Base-by-base conservation (phyloP, 1,139 yeast genomes). In the Zygosaccharomyces sapae region DNA sequence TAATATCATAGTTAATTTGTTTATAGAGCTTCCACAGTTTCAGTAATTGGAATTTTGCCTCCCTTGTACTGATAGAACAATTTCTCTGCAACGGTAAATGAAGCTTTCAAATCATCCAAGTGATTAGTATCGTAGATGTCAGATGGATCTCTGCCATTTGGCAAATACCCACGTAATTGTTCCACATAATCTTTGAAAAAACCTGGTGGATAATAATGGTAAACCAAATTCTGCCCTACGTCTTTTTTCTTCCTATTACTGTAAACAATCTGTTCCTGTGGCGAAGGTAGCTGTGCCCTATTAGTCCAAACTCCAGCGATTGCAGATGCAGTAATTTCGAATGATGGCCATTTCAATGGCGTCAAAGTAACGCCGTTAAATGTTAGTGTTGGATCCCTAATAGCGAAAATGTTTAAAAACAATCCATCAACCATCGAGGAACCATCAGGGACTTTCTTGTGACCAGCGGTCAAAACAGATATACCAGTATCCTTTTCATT, bases 301-400 rank as follows among this genome's bases (percentile, higher is more conserved):
- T 56, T 56, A 1, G 66, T 40, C 67, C 67, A 52, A 44, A 59
- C 58, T 3, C 62, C 63, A 0, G 63, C 60, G 4, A 59, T 47
- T 2, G 59, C 60, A 1, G 62, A 52, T 5, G 59, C 55, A 5
- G 49, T 37, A 3, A 56, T 45, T 40, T 59, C 63, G 18, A 59
- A 55, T 1, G 59, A 54, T 5, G 59, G 56, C 55, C 63, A 61
- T 33, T 58, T 55, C 43, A 54, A 46, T 4, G 57, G 47, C 7
- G 60, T 48, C n/a, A 54, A 9, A 24, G 58, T 55, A 24, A 56
- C 65, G 46, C 51, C 61, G 3, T 68, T 66, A 24, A 68, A 59
- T 0, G 74, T 76, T 19, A 73, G 58, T 0, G 75, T 67, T 8
- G 76, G 74, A 46, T 73, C 77, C 5, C 67, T 63, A 40, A 70